A percentile compares a stretch with the other conserved stretches of the same genome.
Conservation (phyloP, 345 rosid genomes). For the Salix koriyanagi region DNA sequence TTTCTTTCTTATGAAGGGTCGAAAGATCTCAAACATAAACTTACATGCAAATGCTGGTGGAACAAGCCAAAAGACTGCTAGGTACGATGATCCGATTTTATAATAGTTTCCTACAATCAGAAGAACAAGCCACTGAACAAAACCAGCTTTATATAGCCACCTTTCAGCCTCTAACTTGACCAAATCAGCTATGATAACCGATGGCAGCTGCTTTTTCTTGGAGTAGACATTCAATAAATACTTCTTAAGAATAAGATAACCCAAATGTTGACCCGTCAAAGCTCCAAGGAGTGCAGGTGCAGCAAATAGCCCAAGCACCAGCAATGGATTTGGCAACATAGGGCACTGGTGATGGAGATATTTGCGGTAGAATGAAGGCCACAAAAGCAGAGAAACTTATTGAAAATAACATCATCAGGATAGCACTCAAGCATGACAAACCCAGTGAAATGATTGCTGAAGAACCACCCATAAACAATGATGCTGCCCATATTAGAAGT, state of each 20-base stretch:
- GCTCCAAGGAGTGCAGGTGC: conserved; percentile 92
- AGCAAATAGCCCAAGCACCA: conserved; percentile 75
- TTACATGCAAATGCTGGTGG: conserved; percentile 98
- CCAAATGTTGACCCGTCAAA: conserved; percentile 77
- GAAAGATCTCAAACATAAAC: conserved; percentile 20
- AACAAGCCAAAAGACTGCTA: conserved; percentile 83
- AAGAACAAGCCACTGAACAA: conserved; percentile 78
- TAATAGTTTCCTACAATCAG: conserved; percentile 65
- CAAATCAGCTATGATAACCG: conserved; percentile 44
- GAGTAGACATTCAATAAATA: conserved; percentile 46
- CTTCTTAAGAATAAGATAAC: conserved; percentile 49
- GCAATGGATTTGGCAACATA: conserved; percentile 81
- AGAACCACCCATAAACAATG: conserved; percentile 86
- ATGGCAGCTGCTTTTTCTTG: conserved; percentile 46
- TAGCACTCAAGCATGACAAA: conserved; percentile 60
- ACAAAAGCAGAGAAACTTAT: conserved; percentile 57
- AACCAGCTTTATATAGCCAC: conserved; percentile 88
- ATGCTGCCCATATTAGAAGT: conserved; percentile 69
- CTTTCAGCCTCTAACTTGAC: conserved; percentile 86
- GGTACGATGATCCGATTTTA: conserved; percentile 68
- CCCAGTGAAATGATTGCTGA: conserved; percentile 59
- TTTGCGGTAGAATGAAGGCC: conserved; percentile 66
- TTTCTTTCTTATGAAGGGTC: conserved; percentile 12
- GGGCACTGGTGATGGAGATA: conserved; percentile 74
- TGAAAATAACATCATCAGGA: conserved; percentile 69